phyloP scores from a whole-genome alignment of 2,329 filamentous ascomycete species.

The Phyllosticta citribraziliensis region DNA sequence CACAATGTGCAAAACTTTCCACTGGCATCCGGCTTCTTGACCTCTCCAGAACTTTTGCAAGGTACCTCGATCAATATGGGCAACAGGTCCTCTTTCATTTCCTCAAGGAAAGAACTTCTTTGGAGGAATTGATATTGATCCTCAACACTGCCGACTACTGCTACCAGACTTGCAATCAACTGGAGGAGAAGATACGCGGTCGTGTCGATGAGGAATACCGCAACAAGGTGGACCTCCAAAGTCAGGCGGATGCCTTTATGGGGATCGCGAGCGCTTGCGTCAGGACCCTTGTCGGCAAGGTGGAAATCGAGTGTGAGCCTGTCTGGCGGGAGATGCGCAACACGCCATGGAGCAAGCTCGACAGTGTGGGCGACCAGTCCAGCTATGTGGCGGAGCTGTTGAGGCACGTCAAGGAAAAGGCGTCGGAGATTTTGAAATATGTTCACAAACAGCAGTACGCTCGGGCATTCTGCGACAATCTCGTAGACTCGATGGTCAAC shows the following conservation, averaged over 20 bases:
- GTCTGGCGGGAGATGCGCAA: constrained; percentile 97
- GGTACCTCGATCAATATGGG: constrained; percentile 90
- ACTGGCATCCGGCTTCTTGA: constrained; percentile 82
- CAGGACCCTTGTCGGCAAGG: constrained; percentile 69
- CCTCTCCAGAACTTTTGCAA: constrained; percentile 73
- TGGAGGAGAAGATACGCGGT: constrained; percentile 90
- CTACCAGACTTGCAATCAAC: constrained; percentile 82
- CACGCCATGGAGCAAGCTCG: constrained; percentile 88
- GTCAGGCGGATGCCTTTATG: constrained; percentile 89
- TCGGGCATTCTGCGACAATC: constrained; percentile 85
- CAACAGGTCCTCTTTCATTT: constrained; percentile 80
- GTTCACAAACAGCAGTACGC: constrained; percentile 90
- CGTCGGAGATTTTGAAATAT: constrained; percentile 64
- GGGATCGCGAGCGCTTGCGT: constrained; percentile 86
- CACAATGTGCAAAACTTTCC: constrained; percentile 92
- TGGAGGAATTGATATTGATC: constrained; percentile 75
- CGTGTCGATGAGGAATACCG: constrained; percentile 74
- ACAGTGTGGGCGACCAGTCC: constrained; percentile 87
- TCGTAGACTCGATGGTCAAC: constrained; percentile 78
- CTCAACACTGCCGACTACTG: constrained; percentile 97
- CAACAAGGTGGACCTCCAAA: constrained; percentile 72
- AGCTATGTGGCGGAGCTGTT: constrained; percentile 80
- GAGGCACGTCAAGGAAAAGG: constrained; percentile 58
- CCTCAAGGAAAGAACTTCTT: constrained; percentile 50
- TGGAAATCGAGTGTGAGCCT: constrained; percentile 73